A percentile compares a stretch with the other conserved stretches of the same genome.
Evolutionary conservation across 768 basidiomycete species (phyloP).

Genomic region (Phanerodontia chrysosporium): DNA sequence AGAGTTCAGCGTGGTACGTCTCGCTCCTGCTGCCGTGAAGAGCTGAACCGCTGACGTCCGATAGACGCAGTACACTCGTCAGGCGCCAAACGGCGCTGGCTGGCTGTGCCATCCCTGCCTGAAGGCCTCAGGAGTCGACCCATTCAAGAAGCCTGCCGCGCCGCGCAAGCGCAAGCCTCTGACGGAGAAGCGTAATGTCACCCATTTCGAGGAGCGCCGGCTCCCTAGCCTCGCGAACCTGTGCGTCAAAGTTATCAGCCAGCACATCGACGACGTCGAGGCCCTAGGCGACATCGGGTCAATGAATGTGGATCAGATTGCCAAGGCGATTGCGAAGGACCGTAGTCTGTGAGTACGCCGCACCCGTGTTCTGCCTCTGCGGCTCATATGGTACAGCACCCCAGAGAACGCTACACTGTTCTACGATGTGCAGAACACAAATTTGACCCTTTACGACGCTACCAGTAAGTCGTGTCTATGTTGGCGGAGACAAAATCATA

Average conservation of each 20-base stretch:
- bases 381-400: constrained; percentile 43
- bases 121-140: constrained; percentile 71
- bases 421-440: constrained; percentile 67
- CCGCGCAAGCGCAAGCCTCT: constrained; percentile 60
- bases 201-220: constrained; percentile 64
- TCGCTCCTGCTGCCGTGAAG: neutral
- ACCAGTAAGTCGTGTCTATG: constrained; percentile 59
- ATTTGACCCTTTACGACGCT: constrained; percentile 79
- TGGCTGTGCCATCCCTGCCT: constrained; percentile 85
- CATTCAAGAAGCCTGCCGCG: constrained; percentile 74
- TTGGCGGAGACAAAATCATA: neutral
- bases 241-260: constrained; percentile 82
- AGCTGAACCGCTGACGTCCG: neutral
- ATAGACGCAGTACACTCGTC: constrained; percentile 84
- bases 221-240: constrained; percentile 70
- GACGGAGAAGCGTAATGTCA: constrained; percentile 63
- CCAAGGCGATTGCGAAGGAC: constrained; percentile 78
- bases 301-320: constrained; percentile 80
- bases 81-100: constrained; percentile 65
- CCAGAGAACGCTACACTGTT: constrained; percentile 79
- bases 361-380: constrained; percentile 6
- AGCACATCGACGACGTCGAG: constrained; percentile 86
- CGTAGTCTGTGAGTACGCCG: constrained; percentile 60
- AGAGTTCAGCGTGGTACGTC: constrained; percentile 82
- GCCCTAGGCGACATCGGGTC: constrained; percentile 84